A percentile compares a stretch with the other conserved stretches of the same genome.
Evolutionary conservation across 2,329 filamentous ascomycete genomes (phyloP).

Genomic region (Pseudocercospora pini-densiflorae): DNA sequence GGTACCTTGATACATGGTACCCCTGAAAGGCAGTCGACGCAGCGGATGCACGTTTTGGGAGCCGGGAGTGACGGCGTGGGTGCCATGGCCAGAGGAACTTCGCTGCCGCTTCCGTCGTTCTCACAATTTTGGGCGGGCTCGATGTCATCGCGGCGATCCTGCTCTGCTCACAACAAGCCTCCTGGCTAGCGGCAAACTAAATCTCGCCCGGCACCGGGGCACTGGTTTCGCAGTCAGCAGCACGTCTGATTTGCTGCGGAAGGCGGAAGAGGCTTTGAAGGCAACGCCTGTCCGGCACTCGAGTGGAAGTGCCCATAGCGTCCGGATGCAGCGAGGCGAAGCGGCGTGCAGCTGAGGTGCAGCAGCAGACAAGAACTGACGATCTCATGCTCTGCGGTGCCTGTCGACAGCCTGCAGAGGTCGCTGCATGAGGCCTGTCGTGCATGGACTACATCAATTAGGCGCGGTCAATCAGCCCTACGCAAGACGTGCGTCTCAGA

Average conservation of each 20-base stretch:
- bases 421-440: conserved; percentile 2
- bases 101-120: conserved; percentile 9
- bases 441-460: conserved; percentile 2
- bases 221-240: conserved; percentile 15
- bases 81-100: conserved; percentile 22
- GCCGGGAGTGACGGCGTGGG: conserved; percentile 26
- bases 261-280: conserved; percentile 16
- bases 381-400: conserved; percentile 8
- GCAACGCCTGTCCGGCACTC: conserved; percentile 21
- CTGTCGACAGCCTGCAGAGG: conserved; percentile 7
- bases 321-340: conserved; percentile 23
- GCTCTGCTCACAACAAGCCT: conserved; percentile 11
- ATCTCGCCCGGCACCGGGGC: conserved; percentile 24
- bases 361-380: neutral
- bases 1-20: conserved; percentile 10
- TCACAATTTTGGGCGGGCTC: neutral
- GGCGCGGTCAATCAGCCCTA: conserved; percentile 2
- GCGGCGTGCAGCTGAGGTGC: conserved; percentile 19
- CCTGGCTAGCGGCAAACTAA: conserved; percentile 23
- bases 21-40: conserved; percentile 14
- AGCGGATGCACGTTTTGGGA: conserved; percentile 26
- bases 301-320: neutral
- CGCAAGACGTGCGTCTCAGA: conserved; percentile 5
- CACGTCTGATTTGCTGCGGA: conserved; percentile 22
- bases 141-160: conserved; percentile 21